Base-by-base conservation (phyloP, 352 stramenopile genomes). In the Phytophthora megakarya region DNA sequence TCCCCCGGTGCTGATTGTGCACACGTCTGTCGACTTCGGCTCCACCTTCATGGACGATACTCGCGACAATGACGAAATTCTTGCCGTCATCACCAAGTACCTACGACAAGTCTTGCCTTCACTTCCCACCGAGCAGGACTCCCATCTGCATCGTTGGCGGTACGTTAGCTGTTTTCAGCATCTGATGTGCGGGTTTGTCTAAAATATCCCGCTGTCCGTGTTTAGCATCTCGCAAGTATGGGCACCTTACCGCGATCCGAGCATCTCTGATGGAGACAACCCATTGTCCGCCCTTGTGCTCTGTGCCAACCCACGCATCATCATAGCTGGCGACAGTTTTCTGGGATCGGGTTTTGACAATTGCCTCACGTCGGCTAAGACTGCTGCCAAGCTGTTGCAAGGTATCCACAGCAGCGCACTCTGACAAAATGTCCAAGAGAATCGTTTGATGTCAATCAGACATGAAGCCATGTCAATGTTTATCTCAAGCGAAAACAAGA, bases 281-380 rank as follows among this genome's bases (percentile, higher is more conserved):
- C 43, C 67, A 3, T 11, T 60, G 16, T 21, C 72, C 1, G 43
- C 52, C 18, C 61, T 92, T 13, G 69, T 84, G 19, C 69, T 90
- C 3, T 85, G 67, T 48, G 33, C 63, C 11, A 75, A 73, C n/a
- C 84, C 81, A 9, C 74, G 70, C 39, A 86, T 92, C 28, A 61
- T 90, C 25, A 52, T 90, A 19, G 84, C 84, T 0, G 84, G 84
- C 3, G 84, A 92, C 62, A 73, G 74, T 19, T 90, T 92, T 47
- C 67, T 83, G 3, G 78, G 84, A n/a, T 90, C 80, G 9, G 76
- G 71, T 30, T 88, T 92, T 40, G 84, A 92, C 70, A 89, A 80
- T 44, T 92, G 80, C 43, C 63, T 92, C 19, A 32, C 86, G 28
- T 92, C 81, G 9, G 84, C 84, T 19, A 88, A 86, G 25, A 57